phyloP scores from a whole-genome alignment of 129 eudicot genomes.

The Helichrysum umbraculigerum region DNA sequence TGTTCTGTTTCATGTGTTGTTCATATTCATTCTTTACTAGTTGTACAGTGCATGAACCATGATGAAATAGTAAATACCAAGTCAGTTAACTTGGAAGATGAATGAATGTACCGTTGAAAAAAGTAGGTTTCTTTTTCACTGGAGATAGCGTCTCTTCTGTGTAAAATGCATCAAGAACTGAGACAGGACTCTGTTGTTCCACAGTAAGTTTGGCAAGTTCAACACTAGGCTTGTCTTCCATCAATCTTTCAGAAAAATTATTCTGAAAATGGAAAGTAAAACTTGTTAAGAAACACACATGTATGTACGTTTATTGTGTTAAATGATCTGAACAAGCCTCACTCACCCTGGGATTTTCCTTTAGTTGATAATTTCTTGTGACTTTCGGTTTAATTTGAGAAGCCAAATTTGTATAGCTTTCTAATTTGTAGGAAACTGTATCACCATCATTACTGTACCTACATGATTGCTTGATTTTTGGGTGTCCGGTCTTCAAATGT shows the following conservation, averaged over 20 bases:
- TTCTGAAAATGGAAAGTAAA: constrained; percentile 38
- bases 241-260: constrained; percentile 34
- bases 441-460: constrained; percentile 35
- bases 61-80: neutral
- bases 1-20: constrained; percentile 1
- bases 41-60: neutral
- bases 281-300: constrained; percentile 13
- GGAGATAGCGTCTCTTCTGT: constrained; percentile 83
- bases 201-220: constrained; percentile 41
- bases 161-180: constrained; percentile 83
- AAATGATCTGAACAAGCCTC: constrained; percentile 5
- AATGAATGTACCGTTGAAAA: constrained; percentile 56
- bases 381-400: constrained; percentile 47
- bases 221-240: constrained; percentile 42
- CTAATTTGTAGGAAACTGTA: constrained; percentile 55
- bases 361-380: constrained; percentile 37
- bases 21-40: neutral
- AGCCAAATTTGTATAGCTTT: constrained; percentile 45
- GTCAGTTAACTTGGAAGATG: neutral
- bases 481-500: constrained; percentile 34
- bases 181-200: constrained; percentile 93
- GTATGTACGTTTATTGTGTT: neutral
- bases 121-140: constrained; percentile 56
- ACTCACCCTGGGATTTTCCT: constrained; percentile 37
- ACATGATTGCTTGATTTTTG: constrained; percentile 35